phyloP scores from a whole-genome alignment of 2,329 filamentous ascomycete genomes.

The Trichoderma sp. region DNA sequence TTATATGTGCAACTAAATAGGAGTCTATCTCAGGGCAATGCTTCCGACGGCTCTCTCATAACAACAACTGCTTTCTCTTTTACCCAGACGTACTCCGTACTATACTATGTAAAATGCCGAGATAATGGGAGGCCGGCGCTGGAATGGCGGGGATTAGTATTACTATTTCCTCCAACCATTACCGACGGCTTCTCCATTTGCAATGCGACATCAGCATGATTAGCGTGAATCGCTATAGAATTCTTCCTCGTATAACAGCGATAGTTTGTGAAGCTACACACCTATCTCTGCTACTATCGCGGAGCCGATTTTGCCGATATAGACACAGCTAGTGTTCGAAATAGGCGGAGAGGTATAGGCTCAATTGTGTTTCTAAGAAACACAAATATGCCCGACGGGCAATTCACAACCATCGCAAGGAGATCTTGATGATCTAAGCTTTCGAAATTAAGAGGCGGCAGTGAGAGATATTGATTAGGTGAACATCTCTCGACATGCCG shows the following conservation, averaged over 20 bases:
- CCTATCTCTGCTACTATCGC: background rate
- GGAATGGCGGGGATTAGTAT: background rate
- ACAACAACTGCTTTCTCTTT: background rate
- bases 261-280: background rate
- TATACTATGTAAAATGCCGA: background rate
- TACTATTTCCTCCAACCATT: slow-evolving; percentile 4
- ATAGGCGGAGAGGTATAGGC: background rate
- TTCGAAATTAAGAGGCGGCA: background rate
- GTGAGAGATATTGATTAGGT: background rate
- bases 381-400: slow-evolving; percentile 6
- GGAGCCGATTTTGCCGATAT: slow-evolving; percentile 7
- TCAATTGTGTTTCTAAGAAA: background rate
- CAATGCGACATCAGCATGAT: background rate
- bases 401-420: background rate
- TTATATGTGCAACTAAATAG: background rate
- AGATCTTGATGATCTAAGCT: background rate
- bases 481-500: background rate
- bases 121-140: background rate
- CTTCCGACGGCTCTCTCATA: slow-evolving; percentile 8
- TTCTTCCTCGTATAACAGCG: slow-evolving; percentile 3
- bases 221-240: background rate
- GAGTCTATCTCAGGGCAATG: background rate
- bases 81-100: background rate
- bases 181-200: background rate
- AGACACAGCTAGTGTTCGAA: background rate